Evolutionary conservation across 1,284 basidiomycete genomes (phyloP), one percentile per base, ranked within the genome.

Genomic region (Trametes polyzona): DNA sequence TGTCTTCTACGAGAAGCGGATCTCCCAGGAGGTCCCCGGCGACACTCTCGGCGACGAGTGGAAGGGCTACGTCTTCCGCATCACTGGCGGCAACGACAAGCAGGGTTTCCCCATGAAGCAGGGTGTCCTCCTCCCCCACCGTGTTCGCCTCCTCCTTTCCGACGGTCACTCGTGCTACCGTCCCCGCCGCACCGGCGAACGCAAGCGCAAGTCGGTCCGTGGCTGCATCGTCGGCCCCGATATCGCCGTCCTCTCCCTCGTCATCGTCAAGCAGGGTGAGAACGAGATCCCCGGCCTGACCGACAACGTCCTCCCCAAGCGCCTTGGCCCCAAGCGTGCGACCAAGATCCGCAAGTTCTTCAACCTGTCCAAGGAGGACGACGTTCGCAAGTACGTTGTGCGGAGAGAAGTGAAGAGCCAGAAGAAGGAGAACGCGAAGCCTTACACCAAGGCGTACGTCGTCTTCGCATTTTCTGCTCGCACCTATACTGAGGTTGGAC

Each of bases 81-180:
- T 99, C 81, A 95, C 94, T 46, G 96, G 96, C 71, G 94, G 94
- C 63, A 96, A 96, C 82, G 94, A 96, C 85, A 95, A 93, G 80
- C 92, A 93, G 75, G 92, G 93, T 77, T 97, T 97, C 87, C 95
- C 95, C 53, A 98, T 98, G 95, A 98, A 98, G 83, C 96, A 98
- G 82, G 96, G 96, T 84, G 93, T 98, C 71, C 90, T 99, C 65
- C 84, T 96, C 69, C 93, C 94, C 66, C 77, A 95, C 82, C 95
- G 96, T 86, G 94, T 96, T 70, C 85, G 88, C 63, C 92, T 99
- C 65, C 92, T 98, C 71, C 93, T 99, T 73, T 75, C 92, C 67
- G 93, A 95, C 75, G 95, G 95, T 62, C 95, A 98, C 87, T 97
- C 95, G 35, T 98, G 96, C 87, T 98, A 95, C 87, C 94, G 96